phyloP scores from a whole-genome alignment of 306 rosid species.

The Gynostemma pentaphyllum region DNA sequence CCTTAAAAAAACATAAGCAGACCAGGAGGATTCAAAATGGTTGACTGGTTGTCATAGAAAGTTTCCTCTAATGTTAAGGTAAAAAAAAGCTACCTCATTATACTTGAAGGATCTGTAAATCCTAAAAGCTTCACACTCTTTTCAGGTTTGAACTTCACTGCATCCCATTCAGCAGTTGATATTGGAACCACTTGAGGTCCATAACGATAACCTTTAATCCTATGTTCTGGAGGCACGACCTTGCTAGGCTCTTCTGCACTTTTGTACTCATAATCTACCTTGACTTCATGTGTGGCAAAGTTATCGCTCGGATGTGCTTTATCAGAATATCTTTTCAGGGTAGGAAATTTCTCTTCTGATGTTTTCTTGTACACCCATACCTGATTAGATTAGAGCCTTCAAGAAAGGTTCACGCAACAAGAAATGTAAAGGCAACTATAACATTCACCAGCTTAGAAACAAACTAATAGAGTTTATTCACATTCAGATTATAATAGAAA shows the following conservation, averaged over 20 bases:
- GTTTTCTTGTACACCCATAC: slow-evolving; percentile 93
- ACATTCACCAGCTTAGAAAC: not conserved
- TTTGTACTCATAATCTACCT: slow-evolving; percentile 67
- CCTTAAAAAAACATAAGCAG: slow-evolving; percentile 22
- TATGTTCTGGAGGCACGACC: slow-evolving; percentile 75
- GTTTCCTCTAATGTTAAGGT: not conserved
- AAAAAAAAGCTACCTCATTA: slow-evolving; percentile 43
- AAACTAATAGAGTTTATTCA: too few species aligned
- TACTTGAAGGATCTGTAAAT: slow-evolving; percentile 60
- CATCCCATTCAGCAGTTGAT: slow-evolving; percentile 75
- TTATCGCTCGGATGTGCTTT: slow-evolving; percentile 68
- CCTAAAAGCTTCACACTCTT: slow-evolving; percentile 86
- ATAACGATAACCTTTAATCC: slow-evolving; percentile 85
- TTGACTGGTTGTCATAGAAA: not conserved
- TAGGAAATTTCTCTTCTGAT: slow-evolving; percentile 78
- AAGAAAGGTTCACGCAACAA: too few species aligned
- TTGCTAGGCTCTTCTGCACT: slow-evolving; percentile 40
- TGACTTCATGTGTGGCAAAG: slow-evolving; percentile 74
- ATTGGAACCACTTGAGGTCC: slow-evolving; percentile 95
- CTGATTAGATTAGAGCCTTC: slow-evolving; percentile 29
- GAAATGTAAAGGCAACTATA: not conserved
- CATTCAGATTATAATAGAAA: too few species aligned
- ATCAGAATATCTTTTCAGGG: slow-evolving; percentile 82
- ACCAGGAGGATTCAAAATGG: slow-evolving; percentile 15
- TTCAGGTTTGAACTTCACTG: slow-evolving; percentile 84